Base-by-base conservation (phyloP, 2,329 filamentous ascomycete genomes). In the Sarocladium brachiariae region DNA sequence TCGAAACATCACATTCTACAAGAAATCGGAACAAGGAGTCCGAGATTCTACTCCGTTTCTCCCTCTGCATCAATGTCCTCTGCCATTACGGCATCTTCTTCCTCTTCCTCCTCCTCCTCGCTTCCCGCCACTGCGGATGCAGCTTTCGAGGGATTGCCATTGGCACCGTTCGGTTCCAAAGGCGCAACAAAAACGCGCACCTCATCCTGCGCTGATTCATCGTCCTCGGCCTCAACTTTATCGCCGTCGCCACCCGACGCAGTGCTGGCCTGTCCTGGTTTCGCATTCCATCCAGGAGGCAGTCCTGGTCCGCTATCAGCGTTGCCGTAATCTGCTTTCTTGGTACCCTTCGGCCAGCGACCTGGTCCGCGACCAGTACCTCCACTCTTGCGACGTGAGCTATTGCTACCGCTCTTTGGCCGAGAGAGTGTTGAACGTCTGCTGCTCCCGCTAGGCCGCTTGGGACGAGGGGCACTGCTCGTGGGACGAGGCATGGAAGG, bases 251-350 rank as follows among this genome's bases (percentile, higher is more conserved):
- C 51, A 8, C 50, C 58, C 1, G 52, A 48, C 19, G 57, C 50
- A 25, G 47, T 51, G 11, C 50, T 53, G 7, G 58, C 18, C 7
- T 55, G 56, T 1, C 56, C 45, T 49, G 59, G 59, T 50, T 55
- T 66, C 45, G 70, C 68, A 16, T 59, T 60, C 79, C 79, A 82
- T 0, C 71, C 73, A 2, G 81, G 81, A 1, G 81, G 81, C 16
- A 84, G 65, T 2, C 81, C 81, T 2, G 81, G 81, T 1, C 81
- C 81, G 57, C 81, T 84, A 30, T 80, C 78, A 1, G 81, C 81
- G 54, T 84, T 84, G 0, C 81, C 81, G 51, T 85, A 85, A 58
- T 85, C 81, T 34, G 77, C 77, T 62, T 85, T 85, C 64, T 83
- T 85, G 0, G 81, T 84, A 4, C 81, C 81, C 61, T 84, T 85